These are phyloP conservation scores for Ulota crispa DNA, from an alignment of 225 moss, liverwort and hornwort species.

Conservation along the genomic window DNA sequence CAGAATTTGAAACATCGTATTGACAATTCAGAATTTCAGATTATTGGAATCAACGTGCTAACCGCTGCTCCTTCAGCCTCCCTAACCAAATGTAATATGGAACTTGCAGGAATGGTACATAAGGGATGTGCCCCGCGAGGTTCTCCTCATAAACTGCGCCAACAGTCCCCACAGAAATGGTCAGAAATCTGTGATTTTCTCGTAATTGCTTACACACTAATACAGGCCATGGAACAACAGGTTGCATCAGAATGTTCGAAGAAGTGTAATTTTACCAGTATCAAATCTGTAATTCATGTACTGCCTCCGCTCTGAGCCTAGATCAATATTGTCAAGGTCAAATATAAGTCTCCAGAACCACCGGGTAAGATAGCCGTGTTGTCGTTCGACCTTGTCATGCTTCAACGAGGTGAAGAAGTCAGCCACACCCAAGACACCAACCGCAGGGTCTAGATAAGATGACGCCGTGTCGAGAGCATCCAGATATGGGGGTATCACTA, in stretches of 20 bases:
- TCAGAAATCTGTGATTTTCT: neutral
- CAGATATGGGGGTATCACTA: constrained; percentile 94
- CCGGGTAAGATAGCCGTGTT: constrained; percentile 79
- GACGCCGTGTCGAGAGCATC: constrained; percentile 73
- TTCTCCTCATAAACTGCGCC: constrained; percentile 89
- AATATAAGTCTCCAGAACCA: constrained; percentile 97
- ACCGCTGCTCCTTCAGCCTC: constrained; percentile 29
- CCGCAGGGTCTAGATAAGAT: constrained; percentile 61
- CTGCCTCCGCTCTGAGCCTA: constrained; percentile 75
- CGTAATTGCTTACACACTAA: neutral
- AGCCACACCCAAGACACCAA: constrained; percentile 77
- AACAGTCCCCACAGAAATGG: constrained; percentile 8
- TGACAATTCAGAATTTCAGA: neutral
- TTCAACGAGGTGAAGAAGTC: constrained; percentile 86
- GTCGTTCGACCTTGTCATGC: constrained; percentile 71
- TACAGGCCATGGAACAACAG: neutral
- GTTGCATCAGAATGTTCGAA: neutral
- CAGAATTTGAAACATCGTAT: neutral
- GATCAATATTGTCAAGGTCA: constrained; percentile 85
- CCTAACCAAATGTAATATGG: constrained; percentile 92
- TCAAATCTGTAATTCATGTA: constrained; percentile 74
- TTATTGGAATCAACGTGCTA: neutral
- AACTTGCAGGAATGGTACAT: constrained; percentile 73
- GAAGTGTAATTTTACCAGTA: constrained; percentile 40
- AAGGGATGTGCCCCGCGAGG: constrained; percentile 66